A percentile compares a stretch with the other conserved stretches of the same genome.
Evolutionary conservation across 495 filamentous ascomycete genomes (phyloP).

Genomic region (Beverwykella pulmonaria): DNA sequence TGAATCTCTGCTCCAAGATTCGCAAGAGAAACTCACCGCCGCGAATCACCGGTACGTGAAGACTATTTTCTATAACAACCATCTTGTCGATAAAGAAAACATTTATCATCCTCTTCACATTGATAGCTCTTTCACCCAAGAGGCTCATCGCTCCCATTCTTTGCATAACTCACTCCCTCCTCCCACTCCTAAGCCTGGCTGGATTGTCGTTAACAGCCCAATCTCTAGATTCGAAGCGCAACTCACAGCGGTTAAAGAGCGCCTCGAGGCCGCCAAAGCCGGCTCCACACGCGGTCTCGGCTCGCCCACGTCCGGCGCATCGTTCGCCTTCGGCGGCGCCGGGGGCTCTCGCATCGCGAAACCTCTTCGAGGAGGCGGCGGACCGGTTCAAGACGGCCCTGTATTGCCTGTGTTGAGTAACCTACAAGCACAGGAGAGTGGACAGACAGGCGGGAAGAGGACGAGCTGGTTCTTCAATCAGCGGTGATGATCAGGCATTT

Average conservation of each 20-base stretch:
- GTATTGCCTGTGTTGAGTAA: conserved; percentile 19
- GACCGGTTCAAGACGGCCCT: conserved; percentile 20
- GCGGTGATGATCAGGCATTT: conserved; percentile 17
- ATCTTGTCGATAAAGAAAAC: neutral
- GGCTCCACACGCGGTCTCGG: conserved; percentile 81
- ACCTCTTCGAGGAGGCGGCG: conserved; percentile 89
- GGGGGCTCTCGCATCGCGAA: conserved; percentile 86
- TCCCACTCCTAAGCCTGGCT: neutral
- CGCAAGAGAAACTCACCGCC: conserved; percentile 93
- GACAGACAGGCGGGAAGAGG: conserved; percentile 39
- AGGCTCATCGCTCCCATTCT: neutral
- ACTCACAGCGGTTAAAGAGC: conserved; percentile 94
- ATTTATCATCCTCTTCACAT: neutral
- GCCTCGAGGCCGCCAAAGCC: conserved; percentile 90
- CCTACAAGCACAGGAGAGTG: conserved; percentile 40
- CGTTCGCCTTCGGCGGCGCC: conserved; percentile 72
- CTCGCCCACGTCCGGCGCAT: conserved; percentile 56
- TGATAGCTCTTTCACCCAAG: no score
- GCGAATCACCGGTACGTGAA: conserved; percentile 87
- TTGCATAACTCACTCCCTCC: neutral
- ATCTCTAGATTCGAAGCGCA: conserved; percentile 85
- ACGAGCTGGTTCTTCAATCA: conserved; percentile 51
- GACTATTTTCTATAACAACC: conserved; percentile 12
- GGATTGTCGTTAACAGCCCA: conserved; percentile 10
- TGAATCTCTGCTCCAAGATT: conserved; percentile 89